Base-by-base conservation (phyloP, 2,329 filamentous ascomycete species). In the Pyrenochaeta sp. region DNA sequence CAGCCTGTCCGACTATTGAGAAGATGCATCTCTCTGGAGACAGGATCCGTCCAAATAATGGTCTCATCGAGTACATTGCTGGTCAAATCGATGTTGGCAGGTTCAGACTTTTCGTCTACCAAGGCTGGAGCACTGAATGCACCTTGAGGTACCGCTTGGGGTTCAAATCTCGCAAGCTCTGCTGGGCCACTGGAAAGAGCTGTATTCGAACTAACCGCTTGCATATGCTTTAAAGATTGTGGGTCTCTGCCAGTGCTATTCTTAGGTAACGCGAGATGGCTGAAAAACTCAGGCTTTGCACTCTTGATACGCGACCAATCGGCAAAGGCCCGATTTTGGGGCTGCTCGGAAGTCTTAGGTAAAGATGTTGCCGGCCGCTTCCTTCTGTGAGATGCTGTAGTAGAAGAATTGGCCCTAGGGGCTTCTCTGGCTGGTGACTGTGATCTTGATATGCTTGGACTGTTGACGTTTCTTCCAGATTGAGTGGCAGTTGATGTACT, bases 11-110 rank as follows among this genome's bases (percentile, higher is more conserved):
- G 75, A 5, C 74, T 59, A 51, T 86, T 81, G n/a, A 88, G 65
- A 2, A 73, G 41, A 31, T 76, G 77, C 1, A 54, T 72, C 44
- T 79, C 70, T 51, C 78, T 80, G 1, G 82, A 88, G 7, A 70
- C 58, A 0, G 86, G 85, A 55, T 90, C 82, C 1, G 73, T 75
- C 87, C 87, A 90, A 11, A 69, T 46, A 0, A 83, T 62, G 0
- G 71, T 65, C n/a, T 63, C 61, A 35, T 74, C 74, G 24, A 39
- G 17, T 14, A 58, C 31, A 15, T 41, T 42, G 3, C n/a, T 42
- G 7, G 7, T 30, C 38, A 9, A 35, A n/a, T n/a, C 7, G n/a
- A 3, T 13, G 9, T 1, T 26, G 28, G 13, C 15, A 21, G 24
- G 8, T 7, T 7, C 4, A 7, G 13, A 2, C 3, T 27, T 17